Conservation (phyloP, 108 stramenopile species). For the Discostella stelligeroides region DNA sequence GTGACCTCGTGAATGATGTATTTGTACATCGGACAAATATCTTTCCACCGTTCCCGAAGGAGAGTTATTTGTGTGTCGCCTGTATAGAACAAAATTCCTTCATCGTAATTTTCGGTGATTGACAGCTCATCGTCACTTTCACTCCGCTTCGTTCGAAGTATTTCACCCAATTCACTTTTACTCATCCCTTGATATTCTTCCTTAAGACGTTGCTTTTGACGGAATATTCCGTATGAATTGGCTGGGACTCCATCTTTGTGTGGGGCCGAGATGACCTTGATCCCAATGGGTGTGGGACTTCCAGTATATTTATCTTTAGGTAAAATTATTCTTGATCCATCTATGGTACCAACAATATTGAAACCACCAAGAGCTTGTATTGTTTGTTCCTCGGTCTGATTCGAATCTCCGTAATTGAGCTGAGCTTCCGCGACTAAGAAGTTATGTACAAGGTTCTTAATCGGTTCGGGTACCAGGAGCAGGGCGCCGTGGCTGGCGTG, state of each 20-base stretch:
- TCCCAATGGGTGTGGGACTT: conserved; percentile 56
- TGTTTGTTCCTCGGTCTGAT: conserved; percentile 59
- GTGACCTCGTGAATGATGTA: conserved; percentile 62
- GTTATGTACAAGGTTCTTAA: conserved; percentile 36
- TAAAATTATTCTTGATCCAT: conserved; percentile 53
- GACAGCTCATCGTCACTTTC: conserved; percentile 12
- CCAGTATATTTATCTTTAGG: conserved; percentile 44
- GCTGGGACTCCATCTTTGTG: conserved; percentile 61
- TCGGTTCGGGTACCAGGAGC: conserved; percentile 39
- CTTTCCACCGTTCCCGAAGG: conserved; percentile 47
- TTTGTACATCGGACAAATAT: conserved; percentile 55
- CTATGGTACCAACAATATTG: conserved; percentile 37
- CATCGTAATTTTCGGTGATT: conserved; percentile 56
- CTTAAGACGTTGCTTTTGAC: conserved; percentile 49
- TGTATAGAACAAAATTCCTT: conserved; percentile 60
- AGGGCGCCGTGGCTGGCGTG: conserved; percentile 36
- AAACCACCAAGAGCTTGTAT: conserved; percentile 48
- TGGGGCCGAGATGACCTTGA: conserved; percentile 54
- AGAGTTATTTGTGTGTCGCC: conserved; percentile 63
- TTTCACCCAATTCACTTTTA: conserved; percentile 48
- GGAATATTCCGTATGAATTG: conserved; percentile 55
- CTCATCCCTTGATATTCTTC: conserved; percentile 45
- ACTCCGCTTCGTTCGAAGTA: conserved; percentile 34
- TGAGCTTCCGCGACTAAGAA: conserved; percentile 62
- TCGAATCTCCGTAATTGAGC: conserved; percentile 55